phyloP scores from a whole-genome alignment of 768 basidiomycete species.

The Lactifluus hygrophoroides region DNA sequence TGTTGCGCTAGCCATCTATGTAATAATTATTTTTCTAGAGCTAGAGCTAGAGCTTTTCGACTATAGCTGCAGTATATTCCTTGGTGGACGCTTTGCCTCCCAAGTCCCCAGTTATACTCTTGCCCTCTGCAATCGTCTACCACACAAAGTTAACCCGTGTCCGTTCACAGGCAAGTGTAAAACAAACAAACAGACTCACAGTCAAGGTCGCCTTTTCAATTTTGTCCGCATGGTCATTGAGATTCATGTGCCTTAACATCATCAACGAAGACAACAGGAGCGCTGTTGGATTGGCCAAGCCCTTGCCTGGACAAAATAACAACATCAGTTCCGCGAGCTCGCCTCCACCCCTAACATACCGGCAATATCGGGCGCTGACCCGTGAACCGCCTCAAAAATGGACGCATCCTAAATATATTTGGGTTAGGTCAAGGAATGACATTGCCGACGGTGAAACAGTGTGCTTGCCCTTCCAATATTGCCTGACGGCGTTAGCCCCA shows the following conservation, averaged over 20 bases:
- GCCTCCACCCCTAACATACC: conserved; percentile 35
- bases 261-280: conserved; percentile 89
- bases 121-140: conserved; percentile 96
- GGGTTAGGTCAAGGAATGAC: conserved; percentile 1
- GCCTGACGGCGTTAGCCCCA: conserved; percentile 94
- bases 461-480: conserved; percentile 83
- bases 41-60: conserved; percentile 58
- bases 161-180: neutral
- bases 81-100: conserved; percentile 86
- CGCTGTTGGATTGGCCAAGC: conserved; percentile 98
- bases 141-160: conserved; percentile 5
- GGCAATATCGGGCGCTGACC: conserved; percentile 98
- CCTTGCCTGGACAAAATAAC: conserved; percentile 49
- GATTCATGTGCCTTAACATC: conserved; percentile 98
- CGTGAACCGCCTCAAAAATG: conserved; percentile 99
- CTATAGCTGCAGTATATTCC: conserved; percentile 86
- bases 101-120: conserved; percentile 88
- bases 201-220: conserved; percentile 88
- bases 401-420: conserved; percentile 72
- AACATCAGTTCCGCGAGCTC: neutral
- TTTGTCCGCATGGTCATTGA: conserved; percentile 71
- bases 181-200: conserved; percentile 35
- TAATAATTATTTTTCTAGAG: neutral
- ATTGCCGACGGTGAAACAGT: neutral
- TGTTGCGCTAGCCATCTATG: neutral